Conservation (phyloP, 352 stramenopile genomes). For the Phytophthora capsici region DNA sequence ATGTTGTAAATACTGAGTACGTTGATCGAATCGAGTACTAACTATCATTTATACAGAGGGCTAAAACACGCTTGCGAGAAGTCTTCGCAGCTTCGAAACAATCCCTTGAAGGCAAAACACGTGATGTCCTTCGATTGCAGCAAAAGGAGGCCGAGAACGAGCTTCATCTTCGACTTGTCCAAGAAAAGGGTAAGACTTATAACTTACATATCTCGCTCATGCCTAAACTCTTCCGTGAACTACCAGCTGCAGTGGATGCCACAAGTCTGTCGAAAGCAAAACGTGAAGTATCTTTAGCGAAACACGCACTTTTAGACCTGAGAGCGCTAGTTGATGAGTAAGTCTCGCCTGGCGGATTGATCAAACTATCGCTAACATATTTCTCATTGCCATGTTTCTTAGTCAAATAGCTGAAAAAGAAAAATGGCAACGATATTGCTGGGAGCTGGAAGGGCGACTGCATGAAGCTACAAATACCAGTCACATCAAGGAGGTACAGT, state of each 20-base stretch:
- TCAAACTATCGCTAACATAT: not conserved
- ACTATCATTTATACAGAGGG: slow-evolving; percentile 34
- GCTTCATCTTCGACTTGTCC: slow-evolving; percentile 36
- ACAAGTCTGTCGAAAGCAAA: slow-evolving; percentile 31
- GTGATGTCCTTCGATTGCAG: slow-evolving; percentile 46
- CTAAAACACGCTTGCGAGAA: slow-evolving; percentile 58
- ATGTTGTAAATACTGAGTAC: not conserved
- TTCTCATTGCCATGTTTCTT: not conserved
- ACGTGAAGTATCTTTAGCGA: slow-evolving; percentile 42
- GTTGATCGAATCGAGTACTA: not conserved
- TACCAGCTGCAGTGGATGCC: slow-evolving; percentile 30
- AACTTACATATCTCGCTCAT: not conserved
- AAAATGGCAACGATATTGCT: slow-evolving; percentile 81
- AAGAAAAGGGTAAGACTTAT: slow-evolving; percentile 38
- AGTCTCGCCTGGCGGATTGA: slow-evolving; percentile 2
- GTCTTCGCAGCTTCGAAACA: slow-evolving; percentile 58
- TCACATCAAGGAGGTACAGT: slow-evolving; percentile 58
- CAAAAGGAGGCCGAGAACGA: slow-evolving; percentile 37
- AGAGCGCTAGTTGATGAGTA: slow-evolving; percentile 73
- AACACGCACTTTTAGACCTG: slow-evolving; percentile 52
- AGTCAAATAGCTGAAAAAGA: slow-evolving; percentile 80
- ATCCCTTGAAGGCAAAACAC: slow-evolving; percentile 50
- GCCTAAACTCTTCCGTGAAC: not conserved
- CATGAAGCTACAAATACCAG: slow-evolving; percentile 62
- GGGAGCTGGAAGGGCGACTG: slow-evolving; percentile 74